Evolutionary conservation across 1,284 basidiomycete genomes (phyloP).

Genomic region (Ustilago tritici): DNA sequence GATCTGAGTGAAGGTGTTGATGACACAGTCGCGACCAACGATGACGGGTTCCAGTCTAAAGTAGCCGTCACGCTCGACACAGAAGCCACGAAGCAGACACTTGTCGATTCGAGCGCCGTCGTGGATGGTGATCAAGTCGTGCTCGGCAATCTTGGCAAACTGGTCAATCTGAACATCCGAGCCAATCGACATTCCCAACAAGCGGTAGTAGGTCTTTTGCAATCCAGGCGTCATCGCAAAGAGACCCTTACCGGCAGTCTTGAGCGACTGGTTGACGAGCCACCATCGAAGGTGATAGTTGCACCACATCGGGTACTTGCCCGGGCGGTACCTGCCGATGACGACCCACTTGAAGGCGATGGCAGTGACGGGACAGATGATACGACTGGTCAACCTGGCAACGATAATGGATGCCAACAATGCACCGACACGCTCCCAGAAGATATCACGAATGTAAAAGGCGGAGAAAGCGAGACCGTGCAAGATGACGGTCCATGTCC

Average conservation of each 20-base stretch:
- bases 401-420: constrained; percentile 66
- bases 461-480: constrained; percentile 69
- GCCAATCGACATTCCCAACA: constrained; percentile 68
- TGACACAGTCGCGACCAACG: constrained; percentile 68
- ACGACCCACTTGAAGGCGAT: constrained; percentile 70
- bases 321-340: constrained; percentile 67
- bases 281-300: constrained; percentile 70
- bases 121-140: constrained; percentile 69
- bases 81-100: constrained; percentile 68
- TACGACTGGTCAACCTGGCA: constrained; percentile 67
- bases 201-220: constrained; percentile 66
- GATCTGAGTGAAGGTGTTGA: constrained; percentile 69
- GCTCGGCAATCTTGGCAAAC: constrained; percentile 64
- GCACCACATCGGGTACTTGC: constrained; percentile 70
- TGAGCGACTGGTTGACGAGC: constrained; percentile 70
- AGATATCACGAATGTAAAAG: constrained; percentile 68
- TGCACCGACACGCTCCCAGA: constrained; percentile 69
- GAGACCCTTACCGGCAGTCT: constrained; percentile 67
- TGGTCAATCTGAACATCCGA: constrained; percentile 66
- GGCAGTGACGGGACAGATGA: constrained; percentile 68
- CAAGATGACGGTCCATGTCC: constrained; percentile 69
- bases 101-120: constrained; percentile 68
- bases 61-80: constrained; percentile 69
- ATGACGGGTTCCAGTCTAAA: constrained; percentile 69
- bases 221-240: constrained; percentile 64